Base-by-base conservation (phyloP, 2,329 filamentous ascomycete genomes). In the Exophiala xenobiotica region DNA sequence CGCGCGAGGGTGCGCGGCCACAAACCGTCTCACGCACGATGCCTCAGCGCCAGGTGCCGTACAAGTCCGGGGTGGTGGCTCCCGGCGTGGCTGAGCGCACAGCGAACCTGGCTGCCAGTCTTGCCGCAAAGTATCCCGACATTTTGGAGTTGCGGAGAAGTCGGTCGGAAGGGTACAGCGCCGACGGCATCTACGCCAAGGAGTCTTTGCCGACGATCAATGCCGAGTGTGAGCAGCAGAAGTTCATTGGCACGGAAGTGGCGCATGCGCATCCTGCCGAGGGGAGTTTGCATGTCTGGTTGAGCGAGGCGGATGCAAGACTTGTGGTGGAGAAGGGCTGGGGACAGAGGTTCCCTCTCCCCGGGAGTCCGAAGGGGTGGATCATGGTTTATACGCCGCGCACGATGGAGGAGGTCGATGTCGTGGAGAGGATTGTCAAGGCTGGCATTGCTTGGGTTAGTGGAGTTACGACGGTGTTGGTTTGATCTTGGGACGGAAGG, bases 11-110 rank as follows among this genome's bases (percentile, higher is more conserved):
- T 18, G 2, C 39, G n/a, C 22, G 53, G 22, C 56, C 56, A 20
- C n/a, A n/a, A 6, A 44, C 43, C 27, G 46, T 56, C 31, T 29
- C 49, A 3, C 53, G 56, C n/a, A 58, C 56, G 4, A 58, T 58
- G 56, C 56, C 56, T 4, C 56, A 58, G 24, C 56, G 56, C 14
- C 56, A 58, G 35, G 46, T 58, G 4, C 56, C 56, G 3, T 58
- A 56, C 44, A 41, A 51, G 22, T 3, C 40, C 12, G 46, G 33
- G 14, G 35, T 16, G 4, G 40, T 56, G 1, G 53, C 47, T 1
- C n/a, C 39, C 7, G 51, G 51, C 11, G 55, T 57, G 8, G 42
- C 44, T 12, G 55, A 53, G 7, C 51, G 56, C 8, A 44, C 53
- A 11, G 37, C 14, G 19, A 22, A 22, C 3, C 37, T 51, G 39